These are phyloP conservation scores for Lithospermum erythrorhizon DNA, from an alignment of 257 asterid genomes.

Conservation along the genomic window DNA sequence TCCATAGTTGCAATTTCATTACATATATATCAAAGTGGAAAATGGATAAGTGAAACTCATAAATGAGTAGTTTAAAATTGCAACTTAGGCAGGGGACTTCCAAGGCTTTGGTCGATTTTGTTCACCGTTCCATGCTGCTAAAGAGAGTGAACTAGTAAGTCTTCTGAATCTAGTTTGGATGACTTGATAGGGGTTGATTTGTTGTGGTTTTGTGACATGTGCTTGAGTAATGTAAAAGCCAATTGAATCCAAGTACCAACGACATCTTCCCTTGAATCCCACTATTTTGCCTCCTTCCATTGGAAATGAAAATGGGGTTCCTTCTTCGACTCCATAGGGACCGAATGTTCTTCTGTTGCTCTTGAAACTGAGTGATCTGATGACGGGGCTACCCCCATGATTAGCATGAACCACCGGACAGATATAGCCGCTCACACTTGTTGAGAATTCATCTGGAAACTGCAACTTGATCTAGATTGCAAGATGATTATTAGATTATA, in stretches of 20 bases:
- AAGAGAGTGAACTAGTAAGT: constrained; percentile 17
- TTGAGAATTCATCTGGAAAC: constrained; percentile 50
- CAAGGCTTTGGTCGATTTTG: too few relatives aligned
- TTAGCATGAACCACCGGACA: constrained; percentile 49
- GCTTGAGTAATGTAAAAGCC: constrained; percentile 41
- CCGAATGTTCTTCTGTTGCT: constrained; percentile 51
- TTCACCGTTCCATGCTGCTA: too few relatives aligned
- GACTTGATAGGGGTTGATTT: constrained; percentile 10
- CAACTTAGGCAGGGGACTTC: too few relatives aligned
- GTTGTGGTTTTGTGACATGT: constrained; percentile 17
- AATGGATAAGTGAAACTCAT: too few relatives aligned
- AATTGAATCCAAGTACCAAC: constrained; percentile 64
- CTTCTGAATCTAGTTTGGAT: constrained; percentile 32
- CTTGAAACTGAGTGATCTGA: constrained; percentile 53
- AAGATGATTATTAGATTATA: background rate
- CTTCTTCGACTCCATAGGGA: constrained; percentile 70
- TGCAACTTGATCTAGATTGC: constrained; percentile 49
- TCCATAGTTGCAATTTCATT: too few relatives aligned
- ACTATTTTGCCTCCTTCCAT: constrained; percentile 69
- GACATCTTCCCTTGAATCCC: constrained; percentile 67
- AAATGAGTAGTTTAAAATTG: too few relatives aligned
- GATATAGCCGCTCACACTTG: constrained; percentile 36
- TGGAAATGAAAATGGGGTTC: constrained; percentile 57
- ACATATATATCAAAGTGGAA: too few relatives aligned
- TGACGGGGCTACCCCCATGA: constrained; percentile 58